Evolutionary conservation across 2,329 filamentous ascomycete species (phyloP).

Genomic region (Epichloe glyceriae): DNA sequence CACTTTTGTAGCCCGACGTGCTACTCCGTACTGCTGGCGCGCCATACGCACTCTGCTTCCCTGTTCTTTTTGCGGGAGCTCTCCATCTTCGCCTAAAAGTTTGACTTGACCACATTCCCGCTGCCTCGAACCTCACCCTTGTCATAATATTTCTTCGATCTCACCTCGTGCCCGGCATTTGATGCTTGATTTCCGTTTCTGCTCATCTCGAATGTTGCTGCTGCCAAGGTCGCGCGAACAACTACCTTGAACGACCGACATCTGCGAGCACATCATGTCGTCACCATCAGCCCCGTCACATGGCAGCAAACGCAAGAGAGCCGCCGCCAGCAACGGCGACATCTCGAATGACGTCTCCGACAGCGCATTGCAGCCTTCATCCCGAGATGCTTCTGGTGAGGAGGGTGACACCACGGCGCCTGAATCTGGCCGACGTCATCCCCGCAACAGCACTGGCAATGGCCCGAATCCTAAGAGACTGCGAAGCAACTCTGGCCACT

Average conservation of each 20-base stretch:
- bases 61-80: background rate
- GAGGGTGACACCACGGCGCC: slow-evolving; percentile 63
- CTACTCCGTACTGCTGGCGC: background rate
- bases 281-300: slow-evolving; percentile 42
- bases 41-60: background rate
- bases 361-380: slow-evolving; percentile 53
- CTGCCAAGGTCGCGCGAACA: background rate
- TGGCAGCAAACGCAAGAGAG: slow-evolving; percentile 71
- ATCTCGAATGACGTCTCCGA: slow-evolving; percentile 33
- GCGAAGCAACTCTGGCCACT: slow-evolving; percentile 49
- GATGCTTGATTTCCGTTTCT: background rate
- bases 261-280: slow-evolving; percentile 33
- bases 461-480: slow-evolving; percentile 63
- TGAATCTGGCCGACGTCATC: slow-evolving; percentile 46
- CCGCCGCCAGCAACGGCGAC: slow-evolving; percentile 35
- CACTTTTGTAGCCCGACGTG: background rate
- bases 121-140: background rate
- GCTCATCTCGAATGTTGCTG: background rate
- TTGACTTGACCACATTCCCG: background rate
- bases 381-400: slow-evolving; percentile 71
- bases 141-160: background rate
- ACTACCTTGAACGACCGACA: background rate
- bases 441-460: slow-evolving; percentile 38
- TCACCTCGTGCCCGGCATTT: background rate
- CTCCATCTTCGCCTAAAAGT: background rate